Evolutionary conservation across 225 moss, liverwort and hornwort species (phyloP).

Genomic region (Lunularia cruciata): DNA sequence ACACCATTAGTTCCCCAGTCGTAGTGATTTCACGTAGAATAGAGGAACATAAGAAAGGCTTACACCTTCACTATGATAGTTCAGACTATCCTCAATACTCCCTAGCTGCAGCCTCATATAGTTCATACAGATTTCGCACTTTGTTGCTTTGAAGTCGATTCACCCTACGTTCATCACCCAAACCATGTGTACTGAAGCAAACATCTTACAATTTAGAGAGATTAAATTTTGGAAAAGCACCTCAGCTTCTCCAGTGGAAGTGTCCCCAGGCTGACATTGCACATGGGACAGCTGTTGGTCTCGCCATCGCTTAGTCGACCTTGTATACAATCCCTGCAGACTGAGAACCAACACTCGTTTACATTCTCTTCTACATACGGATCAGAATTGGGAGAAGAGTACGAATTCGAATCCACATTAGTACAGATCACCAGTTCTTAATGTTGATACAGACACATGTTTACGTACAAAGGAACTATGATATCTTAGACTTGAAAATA

Average conservation of each 20-base stretch:
- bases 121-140: no score
- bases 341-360: slow-evolving; percentile 27
- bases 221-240: slow-evolving; percentile 30
- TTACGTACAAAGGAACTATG: no score
- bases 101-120: no score
- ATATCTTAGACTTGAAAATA: no score
- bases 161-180: neutral
- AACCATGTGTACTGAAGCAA: neutral
- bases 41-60: no score
- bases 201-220: neutral
- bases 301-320: slow-evolving; percentile 77
- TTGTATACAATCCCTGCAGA: slow-evolving; percentile 84
- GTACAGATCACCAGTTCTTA: neutral
- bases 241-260: slow-evolving; percentile 93
- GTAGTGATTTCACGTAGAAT: no score
- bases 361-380: slow-evolving; percentile 15
- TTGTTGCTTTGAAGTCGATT: neutral
- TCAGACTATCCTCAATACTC: no score
- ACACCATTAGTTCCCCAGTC: no score
- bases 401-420: no score
- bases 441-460: neutral
- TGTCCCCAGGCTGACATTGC: slow-evolving; percentile 86
- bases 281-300: slow-evolving; percentile 87
- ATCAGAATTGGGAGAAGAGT: no score
- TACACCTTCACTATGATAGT: no score